Base-by-base conservation (phyloP, 768 basidiomycete genomes). In the Podaxis sp. region DNA sequence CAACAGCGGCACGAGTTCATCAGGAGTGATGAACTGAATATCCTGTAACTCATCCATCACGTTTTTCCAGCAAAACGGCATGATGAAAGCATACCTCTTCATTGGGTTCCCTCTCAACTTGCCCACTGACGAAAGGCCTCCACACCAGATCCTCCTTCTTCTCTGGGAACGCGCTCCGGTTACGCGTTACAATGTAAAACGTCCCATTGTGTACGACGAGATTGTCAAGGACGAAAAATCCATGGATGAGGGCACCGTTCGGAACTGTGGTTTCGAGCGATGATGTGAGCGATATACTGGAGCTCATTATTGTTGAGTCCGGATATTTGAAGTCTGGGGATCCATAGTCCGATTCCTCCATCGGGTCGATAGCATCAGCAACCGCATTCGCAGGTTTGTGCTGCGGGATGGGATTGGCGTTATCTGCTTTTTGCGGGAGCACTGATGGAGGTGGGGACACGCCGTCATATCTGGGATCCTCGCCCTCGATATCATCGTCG, bases 141-240 rank as follows among this genome's bases (percentile, higher is more conserved):
- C 57, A 50, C 6, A 76, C 70, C 13, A 79, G 64, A 66, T 90
- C 79, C 55, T 80, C 66, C 24, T 75, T 70, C 61, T 75, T 70
- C 5, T 75, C 74, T 9, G 86, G 87, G 62, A 85, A 85, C 12
- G 71, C 68, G 6, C 66, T 57, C 7, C 61, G 62, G 50, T 76
- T 69, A 3, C 63, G 47, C 4, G 88, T 84, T 55, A 93, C 79
- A 60, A 90, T 77, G 69, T 83, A 87, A 64, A 92, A 81, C 1
- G 88, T 91, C 22, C 89, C 88, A 65, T 89, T 86, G 57, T 83
- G 79, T 72, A 92, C 82, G 73, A 93, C 91, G 4, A 94, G 72
- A 63, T 88, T 82, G 55, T 85, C 84, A 65, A 92, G 85, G 41
- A 91, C 74, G 0, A 89, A 91, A 83, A 91, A 93, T n/a, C 91